A percentile compares a stretch with the other conserved stretches of the same genome.
phyloP scores from a whole-genome alignment of 2,329 filamentous ascomycete genomes.

The Metarhizium rileyi region DNA sequence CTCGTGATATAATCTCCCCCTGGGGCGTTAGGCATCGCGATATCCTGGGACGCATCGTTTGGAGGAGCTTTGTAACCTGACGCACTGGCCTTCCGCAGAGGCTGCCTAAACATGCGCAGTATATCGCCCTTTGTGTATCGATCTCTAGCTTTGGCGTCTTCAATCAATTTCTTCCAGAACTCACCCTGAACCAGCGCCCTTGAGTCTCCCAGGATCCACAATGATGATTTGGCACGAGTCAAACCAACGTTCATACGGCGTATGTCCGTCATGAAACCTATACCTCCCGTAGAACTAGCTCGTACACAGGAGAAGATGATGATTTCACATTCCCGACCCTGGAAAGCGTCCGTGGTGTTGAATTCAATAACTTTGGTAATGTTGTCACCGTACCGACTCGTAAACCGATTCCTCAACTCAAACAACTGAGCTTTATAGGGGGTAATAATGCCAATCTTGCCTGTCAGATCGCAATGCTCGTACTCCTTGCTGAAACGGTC shows the following conservation, averaged over 20 bases:
- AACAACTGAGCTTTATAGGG: conserved; percentile 91
- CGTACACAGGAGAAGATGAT: conserved; percentile 99
- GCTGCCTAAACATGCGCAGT: conserved; percentile 36
- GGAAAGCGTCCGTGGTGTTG: conserved; percentile 97
- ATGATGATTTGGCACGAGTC: conserved; percentile 88
- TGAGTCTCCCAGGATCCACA: conserved; percentile 95
- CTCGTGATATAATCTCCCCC: not conserved
- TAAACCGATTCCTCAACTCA: conserved; percentile 69
- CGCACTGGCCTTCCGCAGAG: conserved; percentile 27
- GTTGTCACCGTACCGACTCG: conserved; percentile 57
- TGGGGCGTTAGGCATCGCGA: conserved; percentile 7
- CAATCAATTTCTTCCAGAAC: conserved; percentile 82
- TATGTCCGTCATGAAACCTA: conserved; percentile 97
- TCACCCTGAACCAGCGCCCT: conserved; percentile 75
- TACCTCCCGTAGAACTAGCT: conserved; percentile 83
- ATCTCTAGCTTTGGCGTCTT: conserved; percentile 65
- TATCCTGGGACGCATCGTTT: conserved; percentile 3
- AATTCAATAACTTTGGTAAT: conserved; percentile 83
- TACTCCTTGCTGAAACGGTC: conserved; percentile 69
- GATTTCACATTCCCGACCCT: conserved; percentile 91
- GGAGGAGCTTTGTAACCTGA: conserved; percentile 10
- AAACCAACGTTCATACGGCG: conserved; percentile 98
- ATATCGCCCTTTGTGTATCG: conserved; percentile 64
- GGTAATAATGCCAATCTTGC: conserved; percentile 94
- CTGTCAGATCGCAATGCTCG: conserved; percentile 54